Evolutionary conservation across 495 filamentous ascomycete species (phyloP), one percentile per base, ranked within the genome.

Genomic region (Evansstolkia leycettana): DNA sequence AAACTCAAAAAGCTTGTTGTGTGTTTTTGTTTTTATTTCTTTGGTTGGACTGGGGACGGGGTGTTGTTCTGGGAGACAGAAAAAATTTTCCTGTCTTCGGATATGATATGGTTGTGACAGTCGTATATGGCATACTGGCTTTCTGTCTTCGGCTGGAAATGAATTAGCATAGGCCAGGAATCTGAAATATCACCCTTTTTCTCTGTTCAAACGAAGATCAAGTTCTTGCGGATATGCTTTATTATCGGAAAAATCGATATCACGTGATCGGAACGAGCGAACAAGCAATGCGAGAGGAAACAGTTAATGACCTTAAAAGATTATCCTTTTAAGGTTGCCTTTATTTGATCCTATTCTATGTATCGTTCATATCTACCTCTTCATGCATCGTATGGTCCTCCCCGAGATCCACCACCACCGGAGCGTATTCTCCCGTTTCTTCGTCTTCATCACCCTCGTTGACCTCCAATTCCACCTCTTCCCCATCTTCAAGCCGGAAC

Each of bases 381-480:
- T 28, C 20, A 4, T 23, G 20, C 20, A 9, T 23, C 9, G 20
- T 23, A 23, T 23, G 4, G 20, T 9, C 20, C 20, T 4, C 20
- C 5, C 20, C 68, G 44, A 87, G 46, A 33, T 86, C 75, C 4
- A 98, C 84, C 12, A 98, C 56, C 15, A 81, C 67, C 11, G 89
- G 90, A 39, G 82, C 78, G 64, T 86, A 89, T 50, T 94, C 89
- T 12, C 84, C 85, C 39, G 70, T 72, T 56, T 90, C 84, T 34
- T 92, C 84, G 88, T 90, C 84, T 35, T 90, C 84, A 37, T 92
- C 83, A 38, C 75, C 83, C 41, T 89, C 80, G 39, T 64, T 64
- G 41, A 84, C 64, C 41, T 94, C 85, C 49, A 90, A 69, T 38
- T 86, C 77, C 11, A 93, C 76, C 46, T 75, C 60, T 53, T 88